phyloP scores from a whole-genome alignment of 2,329 filamentous ascomycete genomes.

The Aureobasidium mangrovei region DNA sequence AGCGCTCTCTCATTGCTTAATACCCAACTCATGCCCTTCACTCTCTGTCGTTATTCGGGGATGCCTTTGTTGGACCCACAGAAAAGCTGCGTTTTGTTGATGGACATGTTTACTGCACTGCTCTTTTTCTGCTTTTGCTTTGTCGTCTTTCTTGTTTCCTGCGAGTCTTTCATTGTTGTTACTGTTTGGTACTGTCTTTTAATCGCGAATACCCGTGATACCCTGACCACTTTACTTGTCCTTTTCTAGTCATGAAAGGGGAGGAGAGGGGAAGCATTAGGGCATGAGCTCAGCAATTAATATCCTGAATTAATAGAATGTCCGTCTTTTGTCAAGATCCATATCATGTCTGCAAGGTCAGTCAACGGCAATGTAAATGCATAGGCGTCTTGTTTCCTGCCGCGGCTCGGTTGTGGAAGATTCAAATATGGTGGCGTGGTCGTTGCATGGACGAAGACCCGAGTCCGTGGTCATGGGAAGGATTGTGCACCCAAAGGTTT shows the following conservation, averaged over 20 bases:
- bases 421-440: background rate
- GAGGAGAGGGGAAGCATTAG: constrained; percentile 5
- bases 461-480: too few relatives aligned
- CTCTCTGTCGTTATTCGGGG: background rate
- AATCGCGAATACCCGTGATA: constrained; percentile 18
- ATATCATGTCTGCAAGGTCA: too few relatives aligned
- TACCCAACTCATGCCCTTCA: constrained; percentile 19
- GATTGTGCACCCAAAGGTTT: too few relatives aligned
- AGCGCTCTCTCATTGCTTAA: constrained; percentile 17
- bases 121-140: constrained; percentile 9
- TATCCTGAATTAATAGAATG: constrained; percentile 11
- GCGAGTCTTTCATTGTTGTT: constrained; percentile 1
- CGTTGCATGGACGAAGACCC: background rate
- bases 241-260: constrained; percentile 1
- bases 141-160: constrained; percentile 16
- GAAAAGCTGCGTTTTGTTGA: constrained; percentile 11
- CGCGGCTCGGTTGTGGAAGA: too few relatives aligned
- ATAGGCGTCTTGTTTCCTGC: too few relatives aligned
- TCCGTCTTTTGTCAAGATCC: background rate
- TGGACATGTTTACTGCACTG: constrained; percentile 7
- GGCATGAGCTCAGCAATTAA: constrained; percentile 7
- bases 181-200: constrained; percentile 7
- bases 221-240: constrained; percentile 12
- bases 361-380: too few relatives aligned
- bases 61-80: background rate